Evolutionary conservation across 2,329 filamentous ascomycete genomes (phyloP), one percentile per base, ranked within the genome.

Genomic region (Ophiostoma pallidulum): DNA sequence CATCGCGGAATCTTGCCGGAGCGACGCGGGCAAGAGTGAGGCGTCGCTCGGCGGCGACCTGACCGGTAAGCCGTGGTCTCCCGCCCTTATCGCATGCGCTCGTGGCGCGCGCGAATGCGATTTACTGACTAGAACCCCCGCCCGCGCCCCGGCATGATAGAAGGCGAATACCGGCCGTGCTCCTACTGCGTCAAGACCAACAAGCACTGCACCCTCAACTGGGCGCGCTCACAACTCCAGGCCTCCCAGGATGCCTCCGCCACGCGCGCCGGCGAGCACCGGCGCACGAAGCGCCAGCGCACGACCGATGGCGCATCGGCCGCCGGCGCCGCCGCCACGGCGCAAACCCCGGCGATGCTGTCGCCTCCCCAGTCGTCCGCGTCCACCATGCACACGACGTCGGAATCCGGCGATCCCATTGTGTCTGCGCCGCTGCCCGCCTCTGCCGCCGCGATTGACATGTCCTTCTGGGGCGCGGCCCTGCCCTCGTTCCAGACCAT

Each of bases 181-280:
- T 58, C 55, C 1, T 58, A 58, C 41, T 58, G 57, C 38, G 44
- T 48, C 35, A 53, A 51, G 33, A 57, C 56, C 2, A 55, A 56
- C 45, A 58, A 58, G 41, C 40, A 45, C 12, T 58, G 56, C 49
- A 58, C 56, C 9, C 48, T 55, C 18, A 47, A 56, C 35, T 58
- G 56, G 56, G 56, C 55, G 2, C 52, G 55, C 0, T 52, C 54
- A 2, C 56, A 58, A 41, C 47, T 54, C 12, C 54, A 51, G 36
- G 26, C 43, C 19, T 43, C 44, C 26, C 47, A 47, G 10, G 33
- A 43, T 0, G 41, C 47, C 1, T 32, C 40, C 5, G 26, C 49
- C n/a, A 18, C 47, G 1, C 47, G 53, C 19, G 16, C 43, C 7
- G 5, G n/a, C 26, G 49, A 52, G 12, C 20, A 41, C 14, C 51